Evolutionary conservation across 2,329 filamentous ascomycete species (phyloP).

Genomic region (Ceratocystis destructans): DNA sequence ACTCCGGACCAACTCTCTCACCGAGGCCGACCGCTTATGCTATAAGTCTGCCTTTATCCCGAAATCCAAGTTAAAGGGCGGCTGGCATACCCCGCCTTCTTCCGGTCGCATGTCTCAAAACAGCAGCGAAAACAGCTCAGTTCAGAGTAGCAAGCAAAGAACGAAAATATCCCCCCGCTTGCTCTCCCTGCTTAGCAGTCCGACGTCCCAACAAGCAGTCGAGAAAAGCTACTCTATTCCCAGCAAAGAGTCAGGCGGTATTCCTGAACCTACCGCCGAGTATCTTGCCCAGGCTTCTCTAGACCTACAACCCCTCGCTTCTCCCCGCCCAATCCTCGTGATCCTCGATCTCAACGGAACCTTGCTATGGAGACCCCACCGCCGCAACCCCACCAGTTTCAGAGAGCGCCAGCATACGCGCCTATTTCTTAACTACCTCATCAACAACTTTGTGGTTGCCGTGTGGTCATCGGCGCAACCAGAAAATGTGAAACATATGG

Average conservation of each 20-base stretch:
- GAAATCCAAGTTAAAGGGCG: neutral
- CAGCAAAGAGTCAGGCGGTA: constrained; percentile 37
- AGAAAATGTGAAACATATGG: constrained; percentile 56
- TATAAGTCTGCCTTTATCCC: constrained; percentile 5
- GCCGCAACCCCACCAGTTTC: constrained; percentile 37
- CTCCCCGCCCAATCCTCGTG: constrained; percentile 55
- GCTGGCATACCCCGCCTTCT: neutral
- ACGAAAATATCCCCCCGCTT: too few species aligned
- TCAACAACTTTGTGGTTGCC: constrained; percentile 63
- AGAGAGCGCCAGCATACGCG: constrained; percentile 52
- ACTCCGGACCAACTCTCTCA: neutral
- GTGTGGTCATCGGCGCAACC: constrained; percentile 82
- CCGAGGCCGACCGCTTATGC: neutral
- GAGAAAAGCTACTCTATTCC: constrained; percentile 20
- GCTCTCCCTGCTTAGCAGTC: too few species aligned
- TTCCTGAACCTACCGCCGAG: constrained; percentile 44
- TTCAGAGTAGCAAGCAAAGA: too few species aligned
- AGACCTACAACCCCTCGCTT: constrained; percentile 29
- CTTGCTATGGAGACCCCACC: constrained; percentile 56
- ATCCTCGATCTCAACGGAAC: constrained; percentile 92
- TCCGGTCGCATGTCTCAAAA: neutral
- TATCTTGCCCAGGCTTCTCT: constrained; percentile 47
- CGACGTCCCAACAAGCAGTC: neutral
- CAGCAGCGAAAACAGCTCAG: neutral
- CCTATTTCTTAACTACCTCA: constrained; percentile 58